These are phyloP conservation scores for Vitis labrusca DNA, from an alignment of 164 flowering plant species.

Conservation along the genomic window DNA sequence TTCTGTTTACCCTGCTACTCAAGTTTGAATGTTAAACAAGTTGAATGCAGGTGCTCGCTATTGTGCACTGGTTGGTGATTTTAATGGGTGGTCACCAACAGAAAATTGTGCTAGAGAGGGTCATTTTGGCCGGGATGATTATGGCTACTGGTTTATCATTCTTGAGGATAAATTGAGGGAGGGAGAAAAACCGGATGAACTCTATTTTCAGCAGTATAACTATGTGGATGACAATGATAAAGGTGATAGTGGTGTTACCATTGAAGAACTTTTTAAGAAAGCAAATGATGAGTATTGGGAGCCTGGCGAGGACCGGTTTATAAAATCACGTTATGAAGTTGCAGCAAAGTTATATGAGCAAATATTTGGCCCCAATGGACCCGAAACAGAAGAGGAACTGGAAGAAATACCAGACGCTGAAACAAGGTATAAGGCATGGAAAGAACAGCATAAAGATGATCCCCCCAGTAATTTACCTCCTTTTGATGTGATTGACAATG, in stretches of 20 bases:
- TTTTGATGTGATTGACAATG: constrained; percentile 75
- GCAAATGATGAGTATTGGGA: constrained; percentile 94
- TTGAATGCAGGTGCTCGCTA: constrained; percentile 76
- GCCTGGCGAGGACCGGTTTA: constrained; percentile 82
- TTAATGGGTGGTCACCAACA: constrained; percentile 95
- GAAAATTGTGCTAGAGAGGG: constrained; percentile 90
- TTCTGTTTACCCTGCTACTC: background rate
- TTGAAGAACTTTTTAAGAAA: constrained; percentile 66
- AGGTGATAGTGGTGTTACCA: constrained; percentile 83
- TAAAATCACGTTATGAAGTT: constrained; percentile 63
- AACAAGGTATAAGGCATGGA: constrained; percentile 81
- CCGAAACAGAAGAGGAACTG: constrained; percentile 82
- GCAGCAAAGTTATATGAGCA: constrained; percentile 87
- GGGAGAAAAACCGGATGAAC: constrained; percentile 77
- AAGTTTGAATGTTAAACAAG: constrained; percentile 11
- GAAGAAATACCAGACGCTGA: constrained; percentile 85
- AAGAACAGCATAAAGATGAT: constrained; percentile 84
- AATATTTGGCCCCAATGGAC: constrained; percentile 96
- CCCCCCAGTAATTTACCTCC: constrained; percentile 72
- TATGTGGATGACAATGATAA: constrained; percentile 90
- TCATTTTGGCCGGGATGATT: constrained; percentile 83
- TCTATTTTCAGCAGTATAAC: constrained; percentile 88
- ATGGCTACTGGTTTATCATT: constrained; percentile 88
- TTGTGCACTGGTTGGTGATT: constrained; percentile 86
- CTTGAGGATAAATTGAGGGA: constrained; percentile 87